A percentile compares a stretch with the other conserved stretches of the same genome.
Conservation (phyloP, 352 stramenopile genomes). For the Phytophthora colocasiae region DNA sequence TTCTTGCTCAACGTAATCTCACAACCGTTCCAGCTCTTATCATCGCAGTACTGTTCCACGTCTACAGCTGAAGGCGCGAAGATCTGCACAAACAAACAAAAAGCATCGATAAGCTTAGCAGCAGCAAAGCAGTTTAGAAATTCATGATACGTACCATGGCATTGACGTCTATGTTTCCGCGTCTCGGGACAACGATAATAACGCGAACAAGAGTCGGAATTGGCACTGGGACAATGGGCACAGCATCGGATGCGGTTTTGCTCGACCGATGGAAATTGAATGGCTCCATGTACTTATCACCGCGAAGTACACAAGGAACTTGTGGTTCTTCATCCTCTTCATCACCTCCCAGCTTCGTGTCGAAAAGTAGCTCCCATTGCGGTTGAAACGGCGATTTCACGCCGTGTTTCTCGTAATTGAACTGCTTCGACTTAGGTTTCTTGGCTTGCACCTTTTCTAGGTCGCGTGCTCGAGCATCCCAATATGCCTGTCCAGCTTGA, state of each 20-base stretch:
- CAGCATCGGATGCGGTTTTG: background rate
- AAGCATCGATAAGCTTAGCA: background rate
- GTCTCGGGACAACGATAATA: conserved; percentile 55
- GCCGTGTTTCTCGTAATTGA: conserved; percentile 67
- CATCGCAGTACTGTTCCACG: conserved; percentile 24
- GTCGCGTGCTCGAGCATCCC: conserved; percentile 39
- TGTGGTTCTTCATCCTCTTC: conserved; percentile 3
- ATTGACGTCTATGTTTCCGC: conserved; percentile 63
- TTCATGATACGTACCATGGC: conserved; percentile 57
- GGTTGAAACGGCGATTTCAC: conserved; percentile 70
- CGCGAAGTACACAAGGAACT: conserved; percentile 64
- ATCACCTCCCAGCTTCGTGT: conserved; percentile 2
- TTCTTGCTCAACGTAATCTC: conserved; percentile 33
- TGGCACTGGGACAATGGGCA: conserved; percentile 53
- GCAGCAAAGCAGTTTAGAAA: background rate
- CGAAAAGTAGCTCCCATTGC: conserved; percentile 63
- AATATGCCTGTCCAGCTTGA: conserved; percentile 59
- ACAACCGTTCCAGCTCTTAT: conserved; percentile 48
- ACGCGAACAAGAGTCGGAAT: conserved; percentile 80
- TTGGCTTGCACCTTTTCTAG: conserved; percentile 40
- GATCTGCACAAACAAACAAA: conserved; percentile 32
- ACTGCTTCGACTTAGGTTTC: conserved; percentile 77
- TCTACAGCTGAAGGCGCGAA: conserved; percentile 43
- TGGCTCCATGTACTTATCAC: conserved; percentile 68
- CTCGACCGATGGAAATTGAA: conserved; percentile 60